Percentiles rank a stretch among this genome's conserved stretches.
These are phyloP conservation scores for Coemansia sp. DNA, from an alignment of 192 early-diverging fungal genomes.

Conservation along the genomic window DNA sequence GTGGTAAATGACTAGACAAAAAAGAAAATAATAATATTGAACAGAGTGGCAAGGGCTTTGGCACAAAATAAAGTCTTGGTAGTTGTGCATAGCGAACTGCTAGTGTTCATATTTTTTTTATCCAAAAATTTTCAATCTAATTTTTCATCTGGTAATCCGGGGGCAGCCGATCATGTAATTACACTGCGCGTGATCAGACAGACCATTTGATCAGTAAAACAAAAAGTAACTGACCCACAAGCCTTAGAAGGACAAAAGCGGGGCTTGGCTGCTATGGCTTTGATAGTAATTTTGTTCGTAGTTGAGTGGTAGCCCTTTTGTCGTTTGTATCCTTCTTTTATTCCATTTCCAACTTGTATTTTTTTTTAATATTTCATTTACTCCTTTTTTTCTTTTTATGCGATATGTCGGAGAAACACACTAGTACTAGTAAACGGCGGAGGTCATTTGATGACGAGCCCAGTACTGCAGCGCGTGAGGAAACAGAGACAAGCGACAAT, in stretches of 20 bases:
- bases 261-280: no score
- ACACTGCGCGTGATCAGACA: no score
- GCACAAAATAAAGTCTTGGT: no score
- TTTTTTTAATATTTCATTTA: neutral
- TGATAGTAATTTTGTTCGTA: no score
- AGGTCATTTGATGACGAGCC: neutral
- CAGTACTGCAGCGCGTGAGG: neutral
- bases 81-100: no score
- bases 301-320: no score
- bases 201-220: neutral
- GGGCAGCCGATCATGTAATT: no score
- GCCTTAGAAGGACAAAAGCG: neutral
- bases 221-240: no score
- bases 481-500: neutral
- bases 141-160: no score
- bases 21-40: neutral
- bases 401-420: neutral
- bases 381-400: neutral
- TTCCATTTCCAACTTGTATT: neutral
- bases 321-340: no score
- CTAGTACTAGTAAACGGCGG: neutral
- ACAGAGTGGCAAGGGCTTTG: neutral
- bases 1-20: neutral
- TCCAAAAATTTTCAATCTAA: neutral
- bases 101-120: neutral